phyloP scores from a whole-genome alignment of 1,139 yeast species.

The Geotrichum restrictum region DNA sequence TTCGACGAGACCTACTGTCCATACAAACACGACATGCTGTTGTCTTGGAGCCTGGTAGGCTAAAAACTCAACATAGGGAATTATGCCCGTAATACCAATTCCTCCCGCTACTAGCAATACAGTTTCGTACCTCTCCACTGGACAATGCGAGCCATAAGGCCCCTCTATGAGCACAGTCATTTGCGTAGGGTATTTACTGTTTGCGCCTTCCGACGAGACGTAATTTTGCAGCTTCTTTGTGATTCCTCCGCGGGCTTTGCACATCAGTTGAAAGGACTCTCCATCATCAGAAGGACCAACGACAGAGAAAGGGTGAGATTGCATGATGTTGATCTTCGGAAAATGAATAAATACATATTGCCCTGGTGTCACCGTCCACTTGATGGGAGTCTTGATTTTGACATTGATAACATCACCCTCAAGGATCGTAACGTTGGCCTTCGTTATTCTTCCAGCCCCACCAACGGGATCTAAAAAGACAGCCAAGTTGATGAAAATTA shows the following conservation, averaged over 20 bases:
- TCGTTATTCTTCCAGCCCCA: conserved; percentile 34
- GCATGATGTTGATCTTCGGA: conserved; percentile 43
- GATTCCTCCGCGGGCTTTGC: conserved; percentile 39
- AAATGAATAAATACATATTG: conserved; percentile 61
- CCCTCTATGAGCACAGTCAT: conserved; percentile 54
- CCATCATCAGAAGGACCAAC: conserved; percentile 40
- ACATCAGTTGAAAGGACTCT: conserved; percentile 39
- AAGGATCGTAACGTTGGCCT: conserved; percentile 40
- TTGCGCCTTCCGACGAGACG: neutral
- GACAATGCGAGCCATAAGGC: conserved; percentile 56
- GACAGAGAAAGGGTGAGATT: conserved; percentile 67
- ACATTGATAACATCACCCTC: conserved; percentile 35
- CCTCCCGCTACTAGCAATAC: conserved; percentile 63
- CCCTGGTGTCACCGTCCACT: conserved; percentile 54
- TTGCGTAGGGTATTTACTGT: conserved; percentile 28
- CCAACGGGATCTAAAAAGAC: conserved; percentile 32
- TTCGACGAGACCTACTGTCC: conserved; percentile 30
- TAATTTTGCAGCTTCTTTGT: conserved; percentile 30
- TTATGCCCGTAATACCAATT: conserved; percentile 65
- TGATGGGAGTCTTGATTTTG: conserved; percentile 35
- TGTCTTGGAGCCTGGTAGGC: conserved; percentile 23
- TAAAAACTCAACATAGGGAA: conserved; percentile 38
- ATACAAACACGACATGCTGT: conserved; percentile 29
- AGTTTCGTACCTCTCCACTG: conserved; percentile 54
- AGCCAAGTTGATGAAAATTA: conserved; percentile 43